Percentiles rank a stretch among this genome's conserved stretches.
Conservation (phyloP, 306 rosid species). For the Cyamopsis tetragonoloba region DNA sequence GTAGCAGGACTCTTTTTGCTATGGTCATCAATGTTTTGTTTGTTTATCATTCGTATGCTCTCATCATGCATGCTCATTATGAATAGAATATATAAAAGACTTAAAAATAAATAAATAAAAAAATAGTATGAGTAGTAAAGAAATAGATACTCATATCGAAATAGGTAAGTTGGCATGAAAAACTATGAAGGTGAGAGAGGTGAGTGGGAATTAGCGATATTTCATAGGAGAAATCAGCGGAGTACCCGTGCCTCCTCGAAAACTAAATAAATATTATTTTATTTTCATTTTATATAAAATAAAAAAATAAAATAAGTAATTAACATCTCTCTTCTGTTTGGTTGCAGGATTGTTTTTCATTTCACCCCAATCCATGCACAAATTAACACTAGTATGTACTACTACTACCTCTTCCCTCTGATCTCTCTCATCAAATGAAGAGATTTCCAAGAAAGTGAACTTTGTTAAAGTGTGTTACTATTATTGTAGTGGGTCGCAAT, state of each 20-base stretch:
- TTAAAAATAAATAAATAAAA: background rate
- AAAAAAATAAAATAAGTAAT: no score
- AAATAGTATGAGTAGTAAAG: no score
- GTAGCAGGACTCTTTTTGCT: background rate
- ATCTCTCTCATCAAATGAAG: conserved; percentile 25
- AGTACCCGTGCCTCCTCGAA: conserved; percentile 91
- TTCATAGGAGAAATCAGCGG: conserved; percentile 93
- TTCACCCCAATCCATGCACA: conserved; percentile 37
- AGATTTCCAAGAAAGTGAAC: conserved; percentile 66
- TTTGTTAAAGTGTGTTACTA: conserved; percentile 44
- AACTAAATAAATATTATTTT: conserved; percentile 28
- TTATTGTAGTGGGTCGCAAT: conserved; percentile 24
- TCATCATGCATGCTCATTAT: background rate
- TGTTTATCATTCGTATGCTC: background rate
- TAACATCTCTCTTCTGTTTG: conserved; percentile 26
- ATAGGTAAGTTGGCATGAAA: conserved; percentile 31
- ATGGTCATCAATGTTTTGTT: conserved; percentile 1
- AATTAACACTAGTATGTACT: no score
- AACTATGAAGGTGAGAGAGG: conserved; percentile 30
- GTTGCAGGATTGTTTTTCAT: conserved; percentile 31
- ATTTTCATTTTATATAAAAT: no score
- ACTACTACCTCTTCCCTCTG: no score
- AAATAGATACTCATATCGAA: no score
- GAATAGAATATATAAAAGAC: background rate
- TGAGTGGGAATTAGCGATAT: conserved; percentile 43